Base-by-base conservation (phyloP, 768 basidiomycete species). In the Amanita molliuscula region DNA sequence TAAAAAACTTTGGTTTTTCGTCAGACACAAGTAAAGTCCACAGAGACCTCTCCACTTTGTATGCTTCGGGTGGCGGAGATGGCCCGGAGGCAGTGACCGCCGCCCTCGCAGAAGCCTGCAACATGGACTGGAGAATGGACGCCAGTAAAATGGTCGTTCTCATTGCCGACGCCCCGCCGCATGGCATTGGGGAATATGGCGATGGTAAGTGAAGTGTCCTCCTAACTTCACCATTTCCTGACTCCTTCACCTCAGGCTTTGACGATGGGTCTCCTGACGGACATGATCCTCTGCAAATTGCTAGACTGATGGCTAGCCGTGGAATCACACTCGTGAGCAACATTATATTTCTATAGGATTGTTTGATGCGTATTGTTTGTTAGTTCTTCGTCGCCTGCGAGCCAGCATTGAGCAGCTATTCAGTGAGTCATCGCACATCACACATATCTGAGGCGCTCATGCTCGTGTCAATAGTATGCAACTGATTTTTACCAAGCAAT, bases 341-440 rank as follows among this genome's bases (percentile, higher is more conserved):
- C 38, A 25, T 42, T 4, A 16, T 11, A 42, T 20, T 16, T 6
- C 3, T 23, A 26, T 37, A 33, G 18, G 11, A 18, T 44, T 9
- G 41, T 6, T 44, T 41, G 16, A 38, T 36, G 26, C 52, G 11
- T 46, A 33, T 53, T 47, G 55, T 20, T 46, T 34, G 50, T 35
- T 64, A 96, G 92, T 97, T 97, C 70, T 93, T 96, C 64, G 95
- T 98, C n/a, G 95, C 95, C 25, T 98, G 95, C 68, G 95, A 98
- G 66, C 94, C 95, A 50, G 93, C 91, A 4, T 73, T 95, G 53
- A 92, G 89, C 55, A 90, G 91, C 38, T 95, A 95, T 61, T 87
- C 85, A 51, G 88, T 90, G 84, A 25, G 50, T 28, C 34, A 26
- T 55, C 38, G 52, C 51, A 53, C 34, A 37, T 57, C 57, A 44